phyloP scores from a whole-genome alignment of 202 grass and related monocot species.

The Thinopyrum obtusiflorum region DNA sequence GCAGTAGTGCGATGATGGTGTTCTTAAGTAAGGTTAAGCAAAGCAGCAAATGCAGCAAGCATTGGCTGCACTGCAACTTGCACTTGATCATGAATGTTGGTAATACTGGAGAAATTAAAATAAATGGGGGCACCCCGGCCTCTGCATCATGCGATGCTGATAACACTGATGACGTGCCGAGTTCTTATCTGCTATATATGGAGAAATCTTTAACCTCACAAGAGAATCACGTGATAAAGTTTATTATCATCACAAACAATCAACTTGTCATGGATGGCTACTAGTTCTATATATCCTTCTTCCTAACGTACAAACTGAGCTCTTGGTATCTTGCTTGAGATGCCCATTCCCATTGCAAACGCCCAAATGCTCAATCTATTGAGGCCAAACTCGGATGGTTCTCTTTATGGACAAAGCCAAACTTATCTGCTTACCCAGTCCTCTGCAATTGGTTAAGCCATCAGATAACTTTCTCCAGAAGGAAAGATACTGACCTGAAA shows the following conservation, averaged over 20 bases:
- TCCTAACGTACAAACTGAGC: not conserved
- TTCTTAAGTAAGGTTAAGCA: not conserved
- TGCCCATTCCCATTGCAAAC: not conserved
- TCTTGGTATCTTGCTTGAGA: no score
- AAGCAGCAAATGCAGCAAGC: not conserved
- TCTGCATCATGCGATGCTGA: no score
- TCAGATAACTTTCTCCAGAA: not conserved
- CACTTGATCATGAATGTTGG: not conserved
- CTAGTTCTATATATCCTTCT: not conserved
- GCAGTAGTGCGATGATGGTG: not conserved
- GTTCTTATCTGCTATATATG: no score
- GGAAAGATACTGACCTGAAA: not conserved
- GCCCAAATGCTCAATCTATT: not conserved
- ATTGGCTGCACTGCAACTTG: not conserved
- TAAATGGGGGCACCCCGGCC: no score
- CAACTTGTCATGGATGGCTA: slow-evolving; percentile 3
- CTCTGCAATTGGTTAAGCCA: not conserved
- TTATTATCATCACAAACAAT: not conserved
- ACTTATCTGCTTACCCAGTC: slow-evolving; percentile 27
- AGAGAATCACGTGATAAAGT: not conserved
- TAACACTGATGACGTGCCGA: no score
- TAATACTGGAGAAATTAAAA: not conserved
- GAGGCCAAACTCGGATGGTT: not conserved
- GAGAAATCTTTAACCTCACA: not conserved
- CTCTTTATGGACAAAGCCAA: slow-evolving; percentile 14